Percentiles rank a stretch among this genome's conserved stretches.
These are phyloP conservation scores for Grigorovia transvaalensis DNA, from an alignment of 805 yeast species.

Conservation along the genomic window DNA sequence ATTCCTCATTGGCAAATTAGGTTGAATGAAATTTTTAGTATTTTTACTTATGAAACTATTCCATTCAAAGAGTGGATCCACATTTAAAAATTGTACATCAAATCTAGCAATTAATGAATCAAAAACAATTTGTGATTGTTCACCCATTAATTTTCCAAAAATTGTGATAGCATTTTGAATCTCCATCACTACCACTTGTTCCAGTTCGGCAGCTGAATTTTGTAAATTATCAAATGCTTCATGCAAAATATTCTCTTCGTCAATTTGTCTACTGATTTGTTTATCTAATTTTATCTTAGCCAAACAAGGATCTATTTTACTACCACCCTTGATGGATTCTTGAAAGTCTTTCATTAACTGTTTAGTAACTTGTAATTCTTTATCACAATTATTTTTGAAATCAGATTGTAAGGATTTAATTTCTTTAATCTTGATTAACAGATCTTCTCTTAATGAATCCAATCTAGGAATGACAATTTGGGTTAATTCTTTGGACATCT, in stretches of 20 bases:
- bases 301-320: constrained; percentile 60
- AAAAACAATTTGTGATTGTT: constrained; percentile 61
- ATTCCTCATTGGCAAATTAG: constrained; percentile 48
- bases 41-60: constrained; percentile 67
- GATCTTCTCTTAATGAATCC: constrained; percentile 60
- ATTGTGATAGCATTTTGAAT: constrained; percentile 69
- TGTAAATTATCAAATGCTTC: constrained; percentile 84
- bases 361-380: constrained; percentile 59
- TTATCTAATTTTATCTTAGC: constrained; percentile 60
- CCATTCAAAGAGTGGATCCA: constrained; percentile 81
- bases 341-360: constrained; percentile 41
- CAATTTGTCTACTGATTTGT: constrained; percentile 64
- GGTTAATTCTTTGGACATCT: constrained; percentile 48
- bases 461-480: constrained; percentile 52
- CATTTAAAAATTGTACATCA: constrained; percentile 57
- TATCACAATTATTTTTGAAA: constrained; percentile 62
- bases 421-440: constrained; percentile 75
- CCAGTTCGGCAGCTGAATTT: constrained; percentile 77
- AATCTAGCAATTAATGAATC: constrained; percentile 54
- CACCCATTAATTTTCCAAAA: constrained; percentile 59
- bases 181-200: constrained; percentile 75
- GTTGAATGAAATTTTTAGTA: constrained; percentile 50
- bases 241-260: constrained; percentile 75
- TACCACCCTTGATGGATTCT: constrained; percentile 54
- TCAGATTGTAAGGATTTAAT: constrained; percentile 73